Evolutionary conservation across 2,329 filamentous ascomycete genomes (phyloP).

Genomic region (Tolypocladium amazonense): DNA sequence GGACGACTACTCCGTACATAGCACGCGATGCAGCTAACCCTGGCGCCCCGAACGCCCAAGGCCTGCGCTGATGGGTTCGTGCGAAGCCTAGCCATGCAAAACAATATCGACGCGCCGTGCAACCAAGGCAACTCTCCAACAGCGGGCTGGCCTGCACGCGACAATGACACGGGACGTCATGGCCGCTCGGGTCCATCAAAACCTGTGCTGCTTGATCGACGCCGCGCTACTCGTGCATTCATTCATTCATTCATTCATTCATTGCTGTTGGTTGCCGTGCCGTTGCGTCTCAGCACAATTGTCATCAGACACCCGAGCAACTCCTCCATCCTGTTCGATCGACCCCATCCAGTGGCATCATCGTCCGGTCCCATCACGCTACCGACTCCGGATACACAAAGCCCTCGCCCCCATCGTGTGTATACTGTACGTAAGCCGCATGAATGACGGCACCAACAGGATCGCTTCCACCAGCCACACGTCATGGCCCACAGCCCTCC

Average conservation of each 20-base stretch:
- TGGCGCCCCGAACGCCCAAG: too few relatives aligned
- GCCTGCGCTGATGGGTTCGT: not conserved
- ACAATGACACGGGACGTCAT: not conserved
- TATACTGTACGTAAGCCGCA: not conserved
- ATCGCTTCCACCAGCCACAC: not conserved
- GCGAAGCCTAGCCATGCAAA: not conserved
- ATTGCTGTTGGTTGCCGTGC: not conserved
- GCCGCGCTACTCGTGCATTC: not conserved
- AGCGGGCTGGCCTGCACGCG: too few relatives aligned
- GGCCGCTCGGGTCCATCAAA: not conserved
- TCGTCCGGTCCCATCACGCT: not conserved
- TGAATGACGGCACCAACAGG: not conserved
- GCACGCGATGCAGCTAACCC: too few relatives aligned
- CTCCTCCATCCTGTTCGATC: not conserved
- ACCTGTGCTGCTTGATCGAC: not conserved
- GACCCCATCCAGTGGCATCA: not conserved
- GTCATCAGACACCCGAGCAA: not conserved
- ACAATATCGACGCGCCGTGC: not conserved
- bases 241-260: not conserved
- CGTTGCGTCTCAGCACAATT: not conserved
- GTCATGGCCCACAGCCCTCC: not conserved
- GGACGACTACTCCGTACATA: too few relatives aligned
- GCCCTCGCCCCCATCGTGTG: not conserved
- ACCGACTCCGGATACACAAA: not conserved
- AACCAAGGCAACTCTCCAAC: too few relatives aligned